Base-by-base conservation (phyloP, 2,329 filamentous ascomycete genomes). In the Fusarium newnesense region DNA sequence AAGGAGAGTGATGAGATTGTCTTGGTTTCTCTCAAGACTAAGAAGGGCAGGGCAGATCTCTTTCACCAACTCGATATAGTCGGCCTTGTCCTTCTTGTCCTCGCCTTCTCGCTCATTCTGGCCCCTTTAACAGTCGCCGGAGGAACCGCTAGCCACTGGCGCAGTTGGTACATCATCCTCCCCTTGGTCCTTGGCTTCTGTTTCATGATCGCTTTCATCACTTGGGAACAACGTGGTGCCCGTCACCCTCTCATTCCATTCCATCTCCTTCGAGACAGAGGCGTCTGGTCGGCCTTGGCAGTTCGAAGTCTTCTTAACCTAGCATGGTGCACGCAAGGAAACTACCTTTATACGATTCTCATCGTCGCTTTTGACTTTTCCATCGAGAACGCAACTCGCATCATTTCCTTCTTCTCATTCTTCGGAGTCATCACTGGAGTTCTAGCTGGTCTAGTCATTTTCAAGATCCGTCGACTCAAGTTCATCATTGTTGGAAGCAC, bases 311-410 rank as follows among this genome's bases (percentile, higher is more conserved):
- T 86, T 61, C 81, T 88, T 49, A 87, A 85, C 76, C 84, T 87
- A 65, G 82, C 85, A 6, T 91, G 88, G 88, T 86, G 85, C 56
- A 83, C 89, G 26, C 89, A 91, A 76, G 88, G 86, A 40, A 87
- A 90, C 74, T 91, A 87, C 73, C 81, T 91, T 0, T 91, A 87
- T 76, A 90, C 89, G 0, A 85, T 91, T 0, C 85, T 91, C 5
- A 78, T 87, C 11, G 87, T 91, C 15, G 85, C 85, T 5, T 91
- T 90, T 71, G 85, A 89, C 75, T 88, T 90, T 73, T 85, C 85
- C 5, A 81, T 88, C 37, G 83, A 84, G 61, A 86, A 82, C 15
- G 88, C 89, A 0, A 90, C 88, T 0, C 86, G 89, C 2, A 88
- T 91, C 49, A 73, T 84, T 3, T 88, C 87, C 0, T 84, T 91